These are phyloP conservation scores for Blastocladiella britannica DNA, from an alignment of 192 early-diverging fungal species.

Conservation along the genomic window DNA sequence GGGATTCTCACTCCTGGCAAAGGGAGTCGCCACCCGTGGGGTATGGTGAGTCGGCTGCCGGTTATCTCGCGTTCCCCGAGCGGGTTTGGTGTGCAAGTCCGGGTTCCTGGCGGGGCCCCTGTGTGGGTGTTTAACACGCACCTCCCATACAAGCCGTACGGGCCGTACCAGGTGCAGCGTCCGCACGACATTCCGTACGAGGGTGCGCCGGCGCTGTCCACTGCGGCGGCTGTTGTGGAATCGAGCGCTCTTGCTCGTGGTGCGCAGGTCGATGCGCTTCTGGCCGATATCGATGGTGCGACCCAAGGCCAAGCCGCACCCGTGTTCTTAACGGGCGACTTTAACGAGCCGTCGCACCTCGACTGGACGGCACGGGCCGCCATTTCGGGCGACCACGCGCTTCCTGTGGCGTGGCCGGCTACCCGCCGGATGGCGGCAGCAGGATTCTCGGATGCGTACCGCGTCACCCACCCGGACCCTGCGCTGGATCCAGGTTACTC, in stretches of 20 bases:
- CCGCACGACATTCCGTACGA: conserved; percentile 14
- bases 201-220: conserved; percentile 9
- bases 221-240: conserved; percentile 11
- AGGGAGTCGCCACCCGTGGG: conserved; percentile 13
- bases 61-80: conserved; percentile 9
- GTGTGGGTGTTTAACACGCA: conserved; percentile 21
- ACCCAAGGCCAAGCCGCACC: conserved; percentile 9
- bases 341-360: conserved; percentile 19
- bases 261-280: conserved; percentile 10
- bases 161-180: conserved; percentile 14
- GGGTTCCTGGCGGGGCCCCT: conserved; percentile 8
- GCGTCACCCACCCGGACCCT: conserved; percentile 1
- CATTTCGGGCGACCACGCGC: conserved; percentile 11
- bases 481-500: not conserved
- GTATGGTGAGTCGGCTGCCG: conserved; percentile 16
- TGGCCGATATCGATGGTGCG: conserved; percentile 9
- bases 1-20: conserved; percentile 6
- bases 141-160: conserved; percentile 16
- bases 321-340: conserved; percentile 15
- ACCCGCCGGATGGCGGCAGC: conserved; percentile 9
- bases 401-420: conserved; percentile 11
- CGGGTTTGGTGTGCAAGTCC: conserved; percentile 18
- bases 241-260: conserved; percentile 11
- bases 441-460: conserved; percentile 16
- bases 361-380: conserved; percentile 15